Evolutionary conservation across 2,329 filamentous ascomycete genomes (phyloP), one percentile per base, ranked within the genome.

Genomic region (Colletotrichum chrysophilum): DNA sequence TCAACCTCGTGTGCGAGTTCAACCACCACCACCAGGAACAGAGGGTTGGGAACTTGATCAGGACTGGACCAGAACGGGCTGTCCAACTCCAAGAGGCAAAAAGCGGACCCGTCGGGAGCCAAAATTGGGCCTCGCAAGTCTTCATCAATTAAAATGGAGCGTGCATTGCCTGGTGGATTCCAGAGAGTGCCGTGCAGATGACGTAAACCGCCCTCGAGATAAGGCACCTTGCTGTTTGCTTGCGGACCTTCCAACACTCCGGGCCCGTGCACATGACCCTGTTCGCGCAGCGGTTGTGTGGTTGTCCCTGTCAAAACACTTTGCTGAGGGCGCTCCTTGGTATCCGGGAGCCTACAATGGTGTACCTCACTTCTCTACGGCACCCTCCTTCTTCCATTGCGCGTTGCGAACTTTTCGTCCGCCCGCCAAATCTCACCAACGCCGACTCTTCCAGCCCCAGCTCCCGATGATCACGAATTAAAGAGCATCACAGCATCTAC

Each of bases 221-320:
- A 64, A 64, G 61, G 34, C 32, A 43, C 24, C 32, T 52, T 52
- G 43, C 43, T 64, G 32, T 12, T 69, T 26, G 74, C 48, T 76
- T 74, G 64, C 73, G 73, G 73, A 73, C 73, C 65, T 75, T 58
- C 26, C 70, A 75, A 65, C 70, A 36, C n/a, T 26, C 65, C 58
- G 74, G 74, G 74, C 52, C 74, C 70, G 70, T 76, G 74, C 74
- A 69, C 74, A 69, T 71, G 74, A 66, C 74, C 74, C 28, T 34
- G 70, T 69, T 43, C 62, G n/a, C 43, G 43, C 43, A 70, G 34
- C 30, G 34, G 58, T 32, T 30, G 36, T 21, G 26, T 18, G 43
- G 43, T 52, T 13, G 62, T 72, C 34, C 73, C 69, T 48, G 55
- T 32, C 66, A 43, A 68, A 68, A 56, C 48, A 58, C 65, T 68